Percentiles rank a stretch among this genome's conserved stretches.
Conservation (phyloP, 1,284 basidiomycete species). For the Volvariella surrecta region DNA sequence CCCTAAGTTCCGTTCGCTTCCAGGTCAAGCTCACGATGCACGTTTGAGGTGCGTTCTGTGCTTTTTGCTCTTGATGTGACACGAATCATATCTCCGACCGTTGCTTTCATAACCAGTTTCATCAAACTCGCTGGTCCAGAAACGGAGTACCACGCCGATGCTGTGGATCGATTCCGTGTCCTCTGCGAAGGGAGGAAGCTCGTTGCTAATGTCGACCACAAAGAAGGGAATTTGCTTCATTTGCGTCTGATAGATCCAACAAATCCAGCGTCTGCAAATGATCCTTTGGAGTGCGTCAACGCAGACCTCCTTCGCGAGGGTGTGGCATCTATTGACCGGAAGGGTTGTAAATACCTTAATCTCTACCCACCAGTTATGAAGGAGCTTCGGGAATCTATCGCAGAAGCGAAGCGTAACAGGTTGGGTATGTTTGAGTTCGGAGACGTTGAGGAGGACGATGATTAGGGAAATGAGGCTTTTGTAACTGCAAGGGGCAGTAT, state of each 20-base stretch:
- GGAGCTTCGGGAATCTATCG: slow-evolving; percentile 55
- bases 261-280: slow-evolving; percentile 57
- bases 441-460: slow-evolving; percentile 68
- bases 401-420: slow-evolving; percentile 67
- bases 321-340: slow-evolving; percentile 71
- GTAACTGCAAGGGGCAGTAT: background rate
- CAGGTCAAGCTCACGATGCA: slow-evolving; percentile 80
- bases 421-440: slow-evolving; percentile 86
- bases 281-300: slow-evolving; percentile 76
- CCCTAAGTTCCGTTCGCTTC: slow-evolving; percentile 75
- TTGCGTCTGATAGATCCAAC: slow-evolving; percentile 82
- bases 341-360: slow-evolving; percentile 64
- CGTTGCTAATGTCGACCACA: slow-evolving; percentile 83
- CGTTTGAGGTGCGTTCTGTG: slow-evolving; percentile 54
- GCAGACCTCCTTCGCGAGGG: slow-evolving; percentile 78
- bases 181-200: slow-evolving; percentile 86
- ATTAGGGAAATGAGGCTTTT: background rate
- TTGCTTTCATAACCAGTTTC: slow-evolving; percentile 47
- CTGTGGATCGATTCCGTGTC: slow-evolving; percentile 76
- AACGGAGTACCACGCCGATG: slow-evolving; percentile 81
- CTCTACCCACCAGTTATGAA: slow-evolving; percentile 66
- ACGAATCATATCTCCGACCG: slow-evolving; percentile 1
- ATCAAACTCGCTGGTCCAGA: slow-evolving; percentile 72
- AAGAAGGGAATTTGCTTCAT: slow-evolving; percentile 71
- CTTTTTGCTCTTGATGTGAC: background rate